Evolutionary conservation across 768 basidiomycete genomes (phyloP).

Genomic region (Thelephora ganbajun): DNA sequence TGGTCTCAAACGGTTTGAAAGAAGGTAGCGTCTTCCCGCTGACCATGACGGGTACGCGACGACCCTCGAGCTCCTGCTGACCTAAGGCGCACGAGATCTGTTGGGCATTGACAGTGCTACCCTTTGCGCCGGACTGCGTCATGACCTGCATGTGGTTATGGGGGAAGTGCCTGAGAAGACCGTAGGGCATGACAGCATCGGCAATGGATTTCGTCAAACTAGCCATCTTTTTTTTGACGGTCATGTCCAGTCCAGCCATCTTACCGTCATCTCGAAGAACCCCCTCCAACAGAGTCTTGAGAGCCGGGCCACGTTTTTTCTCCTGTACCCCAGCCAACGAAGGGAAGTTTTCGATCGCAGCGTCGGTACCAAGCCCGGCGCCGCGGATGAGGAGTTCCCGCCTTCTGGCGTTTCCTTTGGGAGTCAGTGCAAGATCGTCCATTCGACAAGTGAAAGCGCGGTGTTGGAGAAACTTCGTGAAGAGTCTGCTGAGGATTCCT

Average conservation of each 20-base stretch:
- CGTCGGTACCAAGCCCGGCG: slow-evolving; percentile 65
- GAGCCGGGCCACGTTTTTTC: slow-evolving; percentile 39
- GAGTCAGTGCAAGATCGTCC: slow-evolving; percentile 90
- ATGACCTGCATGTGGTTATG: slow-evolving; percentile 99
- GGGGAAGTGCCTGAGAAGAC: slow-evolving; percentile 87
- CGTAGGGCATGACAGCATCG: slow-evolving; percentile 73
- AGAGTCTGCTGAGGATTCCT: slow-evolving; percentile 83
- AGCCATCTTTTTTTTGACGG: slow-evolving; percentile 73
- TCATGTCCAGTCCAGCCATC: slow-evolving; percentile 93
- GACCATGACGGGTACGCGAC: slow-evolving; percentile 98
- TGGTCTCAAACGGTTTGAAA: slow-evolving; percentile 96
- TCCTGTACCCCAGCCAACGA: slow-evolving; percentile 40
- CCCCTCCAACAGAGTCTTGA: slow-evolving; percentile 69
- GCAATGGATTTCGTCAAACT: slow-evolving; percentile 86
- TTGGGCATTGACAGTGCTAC: slow-evolving; percentile 91
- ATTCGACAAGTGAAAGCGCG: slow-evolving; percentile 97
- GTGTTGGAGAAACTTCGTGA: slow-evolving; percentile 95
- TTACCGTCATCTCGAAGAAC: slow-evolving; percentile 91
- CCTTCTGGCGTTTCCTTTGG: slow-evolving; percentile 61
- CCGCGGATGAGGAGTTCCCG: slow-evolving; percentile 53
- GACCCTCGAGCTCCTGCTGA: slow-evolving; percentile 95
- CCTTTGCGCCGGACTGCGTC: slow-evolving; percentile 97
- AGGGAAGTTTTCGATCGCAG: slow-evolving; percentile 84
- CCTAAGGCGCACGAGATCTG: slow-evolving; percentile 98
- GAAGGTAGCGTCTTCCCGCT: slow-evolving; percentile 97